A percentile compares a stretch with the other conserved stretches of the same genome.
These are phyloP conservation scores for Tanozyma kutaoensis DNA, from an alignment of 805 yeast species.

Conservation along the genomic window DNA sequence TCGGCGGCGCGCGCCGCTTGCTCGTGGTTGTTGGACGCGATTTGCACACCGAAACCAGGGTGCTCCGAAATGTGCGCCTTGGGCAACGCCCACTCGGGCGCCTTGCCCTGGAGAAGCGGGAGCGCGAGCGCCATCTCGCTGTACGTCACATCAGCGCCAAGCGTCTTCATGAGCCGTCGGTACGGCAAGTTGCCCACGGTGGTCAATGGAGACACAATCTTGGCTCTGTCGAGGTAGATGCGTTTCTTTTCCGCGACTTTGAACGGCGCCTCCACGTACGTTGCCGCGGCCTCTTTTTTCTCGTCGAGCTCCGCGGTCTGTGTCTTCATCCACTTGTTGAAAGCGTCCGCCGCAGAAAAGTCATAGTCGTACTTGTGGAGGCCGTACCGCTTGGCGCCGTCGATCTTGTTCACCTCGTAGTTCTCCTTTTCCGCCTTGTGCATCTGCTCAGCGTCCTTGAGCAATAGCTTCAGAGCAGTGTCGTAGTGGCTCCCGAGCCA, in stretches of 20 bases:
- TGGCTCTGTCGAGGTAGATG: slow-evolving; percentile 55
- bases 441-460: slow-evolving; percentile 28
- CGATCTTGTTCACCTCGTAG: slow-evolving; percentile 53
- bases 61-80: slow-evolving; percentile 73
- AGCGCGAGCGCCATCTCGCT: slow-evolving; percentile 88
- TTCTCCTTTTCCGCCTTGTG: slow-evolving; percentile 18
- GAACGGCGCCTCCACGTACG: slow-evolving; percentile 68
- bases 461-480: slow-evolving; percentile 28
- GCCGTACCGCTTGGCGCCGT: slow-evolving; percentile 27
- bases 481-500: slow-evolving; percentile 69
- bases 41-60: slow-evolving; percentile 88
- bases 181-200: slow-evolving; percentile 96
- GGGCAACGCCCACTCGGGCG: slow-evolving; percentile 95
- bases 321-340: slow-evolving; percentile 14
- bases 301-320: slow-evolving; percentile 2
- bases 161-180: slow-evolving; percentile 78
- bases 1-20: slow-evolving; percentile 92
- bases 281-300: slow-evolving; percentile 14
- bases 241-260: slow-evolving; percentile 72
- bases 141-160: slow-evolving; percentile 90
- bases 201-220: slow-evolving; percentile 89
- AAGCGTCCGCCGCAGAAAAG: slow-evolving; percentile 42
- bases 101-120: slow-evolving; percentile 80
- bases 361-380: slow-evolving; percentile 52
- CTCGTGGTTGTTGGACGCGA: slow-evolving; percentile 87